Evolutionary conservation across 139 green algal genomes (phyloP), one percentile per base, ranked within the genome.

Genomic region (Chlamydomonas sp.): DNA sequence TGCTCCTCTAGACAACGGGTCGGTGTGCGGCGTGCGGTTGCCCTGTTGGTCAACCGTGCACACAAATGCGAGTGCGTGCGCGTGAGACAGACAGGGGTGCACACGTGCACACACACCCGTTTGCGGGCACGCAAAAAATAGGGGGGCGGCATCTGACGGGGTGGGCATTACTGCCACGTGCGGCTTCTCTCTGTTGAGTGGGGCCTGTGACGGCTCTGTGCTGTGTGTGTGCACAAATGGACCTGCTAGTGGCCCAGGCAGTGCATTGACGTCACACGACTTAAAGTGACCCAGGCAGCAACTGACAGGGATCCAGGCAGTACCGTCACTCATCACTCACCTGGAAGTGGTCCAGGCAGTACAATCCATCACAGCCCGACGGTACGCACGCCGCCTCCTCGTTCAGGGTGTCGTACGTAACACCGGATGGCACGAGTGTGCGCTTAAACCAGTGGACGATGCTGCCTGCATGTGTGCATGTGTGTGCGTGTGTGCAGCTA

Each of bases 331-430:
- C n/a, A n/a, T n/a, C n/a, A n/a, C 67, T 0, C 43, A 87, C 83
- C 80, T 89, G 85, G 70, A 95, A 93, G 73, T 95, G 89, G 75
- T 95, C 89, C 16, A 90, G 79, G 39, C 60, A 73, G n/a, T 83
- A 24, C 10, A 94, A 74, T 0, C 86, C 88, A 65, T 95, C 88
- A 70, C 77, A 89, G 5, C 89, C 89, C 0, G 80, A 68, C 0
- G 83, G 80, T 33, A 95, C 73, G 31, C 33, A 61, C 3, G 54
- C 75, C 1, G 89, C 89, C 67, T 89, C 84, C 1, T 29, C 62
- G 31, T 92, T 81, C 1, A 94, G 71, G 1, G 77, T 68, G 0
- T 73, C 73, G 43, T 92, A 95, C 2, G 26, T 33, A 0, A 75
- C 62, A n/a, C 60, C 64, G 16, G 76, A 65, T n/a, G 16, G 47